phyloP scores from a whole-genome alignment of 495 filamentous ascomycete genomes.

The Penicillium tannophilum region DNA sequence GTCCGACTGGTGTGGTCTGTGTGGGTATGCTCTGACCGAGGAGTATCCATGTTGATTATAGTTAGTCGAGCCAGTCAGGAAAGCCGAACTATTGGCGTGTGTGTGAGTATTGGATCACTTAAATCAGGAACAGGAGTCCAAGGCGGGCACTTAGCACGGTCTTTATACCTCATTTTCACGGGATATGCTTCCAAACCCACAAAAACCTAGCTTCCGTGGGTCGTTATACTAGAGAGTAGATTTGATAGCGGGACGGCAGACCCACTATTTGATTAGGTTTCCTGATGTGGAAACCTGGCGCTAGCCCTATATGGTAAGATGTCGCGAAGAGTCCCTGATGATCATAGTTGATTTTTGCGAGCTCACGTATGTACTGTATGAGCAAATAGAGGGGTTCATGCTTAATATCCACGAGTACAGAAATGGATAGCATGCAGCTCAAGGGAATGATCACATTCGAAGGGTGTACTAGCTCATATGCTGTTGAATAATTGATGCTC shows the following conservation, averaged over 20 bases:
- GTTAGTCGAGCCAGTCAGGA: conserved; percentile 4
- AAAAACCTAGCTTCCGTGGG: conserved; percentile 2
- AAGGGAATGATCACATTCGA: no score
- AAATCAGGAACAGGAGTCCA: not conserved
- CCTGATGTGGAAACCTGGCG: conserved; percentile 20
- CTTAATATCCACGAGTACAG: not conserved
- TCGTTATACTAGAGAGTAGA: not conserved
- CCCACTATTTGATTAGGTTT: conserved; percentile 16
- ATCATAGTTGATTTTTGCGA: not conserved
- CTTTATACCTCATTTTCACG: conserved; percentile 19
- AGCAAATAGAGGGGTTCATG: not conserved
- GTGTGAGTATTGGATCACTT: not conserved
- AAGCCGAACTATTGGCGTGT: not conserved
- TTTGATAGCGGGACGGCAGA: not conserved
- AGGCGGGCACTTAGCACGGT: not conserved
- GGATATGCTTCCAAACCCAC: not conserved
- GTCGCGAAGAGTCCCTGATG: conserved; percentile 22
- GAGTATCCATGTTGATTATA: conserved; percentile 11
- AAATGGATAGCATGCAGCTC: no score
- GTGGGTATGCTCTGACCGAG: not conserved
- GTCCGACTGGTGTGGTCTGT: conserved; percentile 24
- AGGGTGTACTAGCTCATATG: no score
- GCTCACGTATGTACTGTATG: not conserved
- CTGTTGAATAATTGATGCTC: no score
- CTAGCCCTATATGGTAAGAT: conserved; percentile 35